Percentiles rank a stretch among this genome's conserved stretches.
Conservation (phyloP, 2,329 filamentous ascomycete species). For the Clarireedia sp. region DNA sequence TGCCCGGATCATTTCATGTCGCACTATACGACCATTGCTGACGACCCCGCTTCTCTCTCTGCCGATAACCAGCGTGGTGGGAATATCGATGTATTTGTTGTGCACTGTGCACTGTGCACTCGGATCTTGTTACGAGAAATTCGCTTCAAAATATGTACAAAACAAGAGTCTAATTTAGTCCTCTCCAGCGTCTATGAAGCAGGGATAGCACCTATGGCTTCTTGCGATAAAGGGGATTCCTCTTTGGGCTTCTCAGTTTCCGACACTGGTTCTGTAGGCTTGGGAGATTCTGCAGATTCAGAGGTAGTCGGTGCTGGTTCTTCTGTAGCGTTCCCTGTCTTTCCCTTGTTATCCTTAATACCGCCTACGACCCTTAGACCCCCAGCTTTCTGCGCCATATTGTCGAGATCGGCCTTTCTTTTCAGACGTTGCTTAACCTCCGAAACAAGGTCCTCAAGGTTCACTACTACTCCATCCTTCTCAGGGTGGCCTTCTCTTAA, state of each 20-base stretch:
- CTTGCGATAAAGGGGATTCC: constrained; percentile 13
- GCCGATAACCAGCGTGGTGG: background rate
- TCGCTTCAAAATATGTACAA: constrained; percentile 2
- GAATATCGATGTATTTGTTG: background rate
- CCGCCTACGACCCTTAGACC: constrained; percentile 27
- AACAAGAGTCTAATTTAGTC: background rate
- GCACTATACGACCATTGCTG: no score
- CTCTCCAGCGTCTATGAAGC: constrained; percentile 19
- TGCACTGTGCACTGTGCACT: background rate
- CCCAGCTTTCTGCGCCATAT: constrained; percentile 21
- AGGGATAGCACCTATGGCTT: constrained; percentile 18
- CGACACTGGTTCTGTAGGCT: background rate
- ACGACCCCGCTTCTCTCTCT: no score
- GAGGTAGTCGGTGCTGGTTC: background rate
- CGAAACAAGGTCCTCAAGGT: constrained; percentile 51
- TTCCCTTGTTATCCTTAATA: constrained; percentile 18
- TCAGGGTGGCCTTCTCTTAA: constrained; percentile 76
- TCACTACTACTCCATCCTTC: constrained; percentile 76
- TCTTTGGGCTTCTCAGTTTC: constrained; percentile 6
- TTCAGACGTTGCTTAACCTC: constrained; percentile 51
- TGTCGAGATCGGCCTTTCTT: constrained; percentile 28
- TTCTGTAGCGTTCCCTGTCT: constrained; percentile 4
- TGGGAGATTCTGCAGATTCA: background rate
- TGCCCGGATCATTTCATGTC: no score
- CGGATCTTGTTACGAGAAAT: constrained; percentile 1